Evolutionary conservation across 768 basidiomycete species (phyloP).

Genomic region (Mycena galericulata): DNA sequence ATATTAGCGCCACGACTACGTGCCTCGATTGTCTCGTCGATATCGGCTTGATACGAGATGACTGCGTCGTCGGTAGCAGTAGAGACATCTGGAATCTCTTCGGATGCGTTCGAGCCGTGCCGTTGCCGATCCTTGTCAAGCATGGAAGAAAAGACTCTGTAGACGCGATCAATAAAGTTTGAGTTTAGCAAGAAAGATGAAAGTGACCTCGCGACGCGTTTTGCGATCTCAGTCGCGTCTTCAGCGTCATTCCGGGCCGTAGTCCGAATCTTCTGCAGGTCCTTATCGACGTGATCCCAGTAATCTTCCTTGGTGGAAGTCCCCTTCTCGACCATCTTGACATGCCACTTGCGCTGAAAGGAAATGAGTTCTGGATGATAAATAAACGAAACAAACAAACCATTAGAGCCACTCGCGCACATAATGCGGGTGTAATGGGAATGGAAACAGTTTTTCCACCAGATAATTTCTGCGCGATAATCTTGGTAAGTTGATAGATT

Average conservation of each 20-base stretch:
- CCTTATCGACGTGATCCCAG: background rate
- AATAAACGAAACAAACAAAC: background rate
- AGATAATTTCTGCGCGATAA: background rate
- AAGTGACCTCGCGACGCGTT: conserved; percentile 5
- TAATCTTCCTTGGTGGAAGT: background rate
- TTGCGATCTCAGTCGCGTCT: background rate
- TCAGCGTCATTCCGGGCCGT: background rate
- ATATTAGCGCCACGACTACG: background rate
- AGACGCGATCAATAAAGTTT: background rate
- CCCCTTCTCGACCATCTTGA: background rate
- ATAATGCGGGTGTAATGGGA: conserved; percentile 2
- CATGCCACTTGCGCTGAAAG: conserved; percentile 6
- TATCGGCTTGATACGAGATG: conserved; percentile 7
- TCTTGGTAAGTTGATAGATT: conserved; percentile 13
- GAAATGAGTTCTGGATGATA: background rate
- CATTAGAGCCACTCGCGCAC: background rate
- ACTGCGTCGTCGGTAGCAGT: background rate
- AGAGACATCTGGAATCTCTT: conserved; percentile 1
- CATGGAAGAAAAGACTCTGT: background rate
- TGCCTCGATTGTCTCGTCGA: background rate
- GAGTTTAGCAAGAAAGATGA: background rate
- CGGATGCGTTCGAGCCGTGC: background rate
- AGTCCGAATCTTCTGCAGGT: background rate
- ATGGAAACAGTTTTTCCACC: conserved; percentile 3
- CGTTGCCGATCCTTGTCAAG: background rate